A percentile compares a stretch with the other conserved stretches of the same genome.
These are phyloP conservation scores for Chaetothyriales sp. DNA, from an alignment of 2,329 filamentous ascomycete species.

Conservation along the genomic window DNA sequence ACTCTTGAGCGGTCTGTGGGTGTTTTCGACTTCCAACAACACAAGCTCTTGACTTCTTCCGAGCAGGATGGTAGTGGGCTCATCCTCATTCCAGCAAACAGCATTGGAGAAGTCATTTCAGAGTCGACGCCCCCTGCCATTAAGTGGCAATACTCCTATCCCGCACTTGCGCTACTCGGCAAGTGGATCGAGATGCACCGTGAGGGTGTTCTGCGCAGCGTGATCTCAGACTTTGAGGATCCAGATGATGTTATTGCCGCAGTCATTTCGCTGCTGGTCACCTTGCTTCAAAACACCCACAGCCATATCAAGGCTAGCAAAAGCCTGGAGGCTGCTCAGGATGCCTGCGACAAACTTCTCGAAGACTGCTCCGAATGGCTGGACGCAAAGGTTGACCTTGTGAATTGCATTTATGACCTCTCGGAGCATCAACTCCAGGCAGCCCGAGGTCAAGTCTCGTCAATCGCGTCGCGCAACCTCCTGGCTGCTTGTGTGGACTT, in stretches of 20 bases:
- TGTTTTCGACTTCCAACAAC: conserved; percentile 24
- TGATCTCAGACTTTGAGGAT: conserved; percentile 35
- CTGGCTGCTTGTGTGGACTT: conserved; percentile 68
- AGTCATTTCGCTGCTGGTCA: conserved; percentile 57
- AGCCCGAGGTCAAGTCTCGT: conserved; percentile 42
- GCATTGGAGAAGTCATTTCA: conserved; percentile 49
- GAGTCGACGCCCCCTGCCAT: conserved; percentile 63
- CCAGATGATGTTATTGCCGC: conserved; percentile 52
- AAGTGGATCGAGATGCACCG: conserved; percentile 42
- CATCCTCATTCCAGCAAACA: conserved; percentile 17
- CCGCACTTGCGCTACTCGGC: conserved; percentile 63
- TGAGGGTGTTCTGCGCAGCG: conserved; percentile 33
- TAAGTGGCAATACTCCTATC: conserved; percentile 61
- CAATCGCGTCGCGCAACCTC: conserved; percentile 49
- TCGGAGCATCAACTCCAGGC: conserved; percentile 52
- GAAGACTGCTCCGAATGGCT: conserved; percentile 36
- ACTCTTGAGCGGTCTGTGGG: conserved; percentile 45
- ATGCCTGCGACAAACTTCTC: conserved; percentile 30
- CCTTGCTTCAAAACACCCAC: conserved; percentile 40
- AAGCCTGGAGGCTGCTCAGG: conserved; percentile 17
- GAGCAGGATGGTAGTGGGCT: conserved; percentile 13
- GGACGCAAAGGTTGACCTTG: conserved; percentile 46
- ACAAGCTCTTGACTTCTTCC: conserved; percentile 15
- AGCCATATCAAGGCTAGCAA: conserved; percentile 7
- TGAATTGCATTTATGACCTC: conserved; percentile 68